Percentiles rank a stretch among this genome's conserved stretches.
Evolutionary conservation across 2,329 filamentous ascomycete genomes (phyloP).

Genomic region (Bipolaris oryzae): DNA sequence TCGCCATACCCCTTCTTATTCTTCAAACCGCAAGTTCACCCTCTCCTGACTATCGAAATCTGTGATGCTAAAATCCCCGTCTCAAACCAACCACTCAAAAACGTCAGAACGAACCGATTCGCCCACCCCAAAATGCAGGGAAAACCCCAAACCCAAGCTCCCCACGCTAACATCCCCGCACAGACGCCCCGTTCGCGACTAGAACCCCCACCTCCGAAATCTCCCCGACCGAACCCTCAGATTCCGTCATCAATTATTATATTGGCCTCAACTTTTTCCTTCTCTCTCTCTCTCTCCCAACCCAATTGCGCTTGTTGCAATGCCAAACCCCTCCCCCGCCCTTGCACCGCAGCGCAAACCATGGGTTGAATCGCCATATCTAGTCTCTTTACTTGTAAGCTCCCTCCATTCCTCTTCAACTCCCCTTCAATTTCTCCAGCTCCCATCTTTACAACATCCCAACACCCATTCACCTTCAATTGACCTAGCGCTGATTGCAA

Average conservation of each 20-base stretch:
- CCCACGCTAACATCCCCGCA: conserved; percentile 27
- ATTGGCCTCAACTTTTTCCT: not conserved
- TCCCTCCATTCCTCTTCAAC: no score
- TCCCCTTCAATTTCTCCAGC: not conserved
- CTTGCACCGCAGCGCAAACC: conserved; percentile 26
- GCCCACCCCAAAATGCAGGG: not conserved
- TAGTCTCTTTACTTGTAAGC: conserved; percentile 55
- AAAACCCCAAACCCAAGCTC: no score
- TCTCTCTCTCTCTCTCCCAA: not conserved
- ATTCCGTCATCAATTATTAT: conserved; percentile 17
- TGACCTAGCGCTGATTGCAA: not conserved
- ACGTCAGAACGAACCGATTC: not conserved
- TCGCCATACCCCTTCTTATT: not conserved
- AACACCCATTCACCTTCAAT: no score
- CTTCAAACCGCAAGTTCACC: no score
- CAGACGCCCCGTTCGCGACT: conserved; percentile 20
- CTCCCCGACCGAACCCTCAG: not conserved
- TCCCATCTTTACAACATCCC: no score
- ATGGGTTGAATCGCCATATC: conserved; percentile 56
- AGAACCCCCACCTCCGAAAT: not conserved
- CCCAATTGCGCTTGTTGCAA: conserved; percentile 17
- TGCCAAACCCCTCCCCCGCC: conserved; percentile 40
- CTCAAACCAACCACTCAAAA: not conserved
- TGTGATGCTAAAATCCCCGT: not conserved
- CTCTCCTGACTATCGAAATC: no score